Conservation (phyloP, 257 asterid species). For the Gardenia jasminoides region DNA sequence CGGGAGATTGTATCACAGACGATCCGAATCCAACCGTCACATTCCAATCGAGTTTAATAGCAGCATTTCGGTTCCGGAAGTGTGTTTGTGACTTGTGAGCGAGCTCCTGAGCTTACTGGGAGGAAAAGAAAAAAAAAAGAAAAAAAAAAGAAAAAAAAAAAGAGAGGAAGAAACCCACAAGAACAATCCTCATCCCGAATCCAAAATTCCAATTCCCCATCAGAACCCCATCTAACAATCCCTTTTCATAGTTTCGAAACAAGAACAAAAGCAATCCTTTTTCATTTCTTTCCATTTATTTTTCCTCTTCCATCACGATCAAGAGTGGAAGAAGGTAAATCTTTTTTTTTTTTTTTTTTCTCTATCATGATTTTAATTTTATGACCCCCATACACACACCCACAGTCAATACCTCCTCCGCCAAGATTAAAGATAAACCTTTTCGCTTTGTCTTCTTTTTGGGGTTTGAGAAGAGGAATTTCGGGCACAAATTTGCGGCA, state of each 20-base stretch:
- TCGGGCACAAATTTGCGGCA: not conserved
- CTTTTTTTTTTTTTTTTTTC: too few relatives aligned
- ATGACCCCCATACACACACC: not conserved
- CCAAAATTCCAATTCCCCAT: too few relatives aligned
- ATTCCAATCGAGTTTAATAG: slow-evolving; percentile 27
- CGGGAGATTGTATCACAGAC: not conserved
- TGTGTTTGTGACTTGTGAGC: slow-evolving; percentile 2
- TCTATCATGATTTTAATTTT: not conserved
- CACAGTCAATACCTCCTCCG: too few relatives aligned
- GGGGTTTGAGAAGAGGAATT: not conserved
- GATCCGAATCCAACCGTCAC: slow-evolving; percentile 41
- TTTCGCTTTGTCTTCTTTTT: not conserved
- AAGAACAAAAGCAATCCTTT: too few relatives aligned
- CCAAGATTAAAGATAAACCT: not conserved
- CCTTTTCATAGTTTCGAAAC: too few relatives aligned
- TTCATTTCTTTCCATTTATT: too few relatives aligned
- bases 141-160: slow-evolving; percentile 26
- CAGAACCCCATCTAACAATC: not conserved
- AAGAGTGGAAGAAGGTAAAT: not conserved
- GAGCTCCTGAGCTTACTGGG: slow-evolving; percentile 41
- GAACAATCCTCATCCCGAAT: too few relatives aligned
- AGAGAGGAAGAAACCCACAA: too few relatives aligned
- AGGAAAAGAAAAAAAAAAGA: slow-evolving; percentile 32
- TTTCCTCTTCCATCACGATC: not conserved
- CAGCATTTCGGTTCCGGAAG: slow-evolving; percentile 47